These are phyloP conservation scores for Candida lessepsii DNA, from an alignment of 805 yeast species.

Conservation along the genomic window DNA sequence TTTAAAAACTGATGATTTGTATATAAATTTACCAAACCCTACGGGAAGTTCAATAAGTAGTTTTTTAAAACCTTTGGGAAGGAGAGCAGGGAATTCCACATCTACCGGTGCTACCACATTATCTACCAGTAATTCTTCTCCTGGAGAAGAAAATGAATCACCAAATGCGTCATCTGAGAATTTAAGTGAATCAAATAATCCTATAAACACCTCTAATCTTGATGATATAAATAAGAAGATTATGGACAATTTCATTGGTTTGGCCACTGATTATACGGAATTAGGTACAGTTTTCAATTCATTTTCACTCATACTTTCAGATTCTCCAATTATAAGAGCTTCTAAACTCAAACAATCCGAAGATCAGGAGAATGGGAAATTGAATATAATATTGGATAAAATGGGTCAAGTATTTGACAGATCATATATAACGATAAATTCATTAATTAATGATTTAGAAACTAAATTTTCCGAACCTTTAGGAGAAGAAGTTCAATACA, in stretches of 20 bases:
- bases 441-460: conserved; percentile 51
- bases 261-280: conserved; percentile 67
- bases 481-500: conserved; percentile 68
- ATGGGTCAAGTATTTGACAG: conserved; percentile 86
- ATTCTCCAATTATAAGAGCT: conserved; percentile 24
- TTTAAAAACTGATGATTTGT: conserved; percentile 33
- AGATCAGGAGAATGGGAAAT: conserved; percentile 27
- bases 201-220: conserved; percentile 39
- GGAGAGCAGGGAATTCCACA: background rate
- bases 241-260: conserved; percentile 53
- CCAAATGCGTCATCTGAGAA: conserved; percentile 9
- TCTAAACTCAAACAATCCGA: conserved; percentile 24
- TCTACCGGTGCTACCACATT: background rate
- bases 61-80: conserved; percentile 25
- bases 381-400: conserved; percentile 55
- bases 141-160: background rate
- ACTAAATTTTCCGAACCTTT: conserved; percentile 65
- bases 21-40: conserved; percentile 35
- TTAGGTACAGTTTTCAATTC: conserved; percentile 61
- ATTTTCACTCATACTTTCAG: conserved; percentile 49
- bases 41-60: conserved; percentile 21
- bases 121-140: background rate
- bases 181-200: conserved; percentile 2
- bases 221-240: conserved; percentile 59
- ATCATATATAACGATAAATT: conserved; percentile 50